Conservation (phyloP, 2,329 filamentous ascomycete genomes). For the Trichoderma simmonsii region DNA sequence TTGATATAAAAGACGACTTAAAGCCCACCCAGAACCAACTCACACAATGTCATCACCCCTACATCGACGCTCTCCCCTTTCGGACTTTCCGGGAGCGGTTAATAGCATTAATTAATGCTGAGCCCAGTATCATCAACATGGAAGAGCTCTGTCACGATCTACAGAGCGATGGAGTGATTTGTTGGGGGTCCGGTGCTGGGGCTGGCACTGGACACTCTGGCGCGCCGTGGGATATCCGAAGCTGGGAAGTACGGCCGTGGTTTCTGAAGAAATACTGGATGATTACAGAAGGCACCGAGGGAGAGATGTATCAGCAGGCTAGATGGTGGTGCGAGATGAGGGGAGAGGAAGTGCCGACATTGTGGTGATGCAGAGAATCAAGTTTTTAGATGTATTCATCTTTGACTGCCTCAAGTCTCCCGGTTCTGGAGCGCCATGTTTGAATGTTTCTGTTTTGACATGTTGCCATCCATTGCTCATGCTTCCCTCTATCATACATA, state of each 20-base stretch:
- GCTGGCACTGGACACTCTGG: slow-evolving; percentile 27
- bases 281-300: slow-evolving; percentile 29
- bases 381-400: not conserved
- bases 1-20: slow-evolving; percentile 27
- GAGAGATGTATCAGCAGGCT: slow-evolving; percentile 29
- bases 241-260: slow-evolving; percentile 30
- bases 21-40: slow-evolving; percentile 28
- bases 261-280: slow-evolving; percentile 30
- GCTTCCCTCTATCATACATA: not conserved
- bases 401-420: not conserved
- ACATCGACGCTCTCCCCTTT: slow-evolving; percentile 29
- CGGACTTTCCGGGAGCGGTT: slow-evolving; percentile 28
- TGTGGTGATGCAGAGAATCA: slow-evolving; percentile 1
- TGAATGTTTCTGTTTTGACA: not conserved
- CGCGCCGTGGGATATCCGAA: slow-evolving; percentile 29
- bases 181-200: slow-evolving; percentile 27
- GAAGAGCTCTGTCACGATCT: slow-evolving; percentile 31
- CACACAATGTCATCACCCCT: slow-evolving; percentile 27
- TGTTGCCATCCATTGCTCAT: not conserved
- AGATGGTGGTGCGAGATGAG: slow-evolving; percentile 30
- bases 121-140: slow-evolving; percentile 22
- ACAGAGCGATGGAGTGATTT: slow-evolving; percentile 28
- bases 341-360: slow-evolving; percentile 22
- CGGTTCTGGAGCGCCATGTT: not conserved
- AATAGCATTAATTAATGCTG: slow-evolving; percentile 23